These are phyloP conservation scores for Pseudoneurospora amorphoporcata DNA, from an alignment of 495 filamentous ascomycete genomes.

Conservation along the genomic window DNA sequence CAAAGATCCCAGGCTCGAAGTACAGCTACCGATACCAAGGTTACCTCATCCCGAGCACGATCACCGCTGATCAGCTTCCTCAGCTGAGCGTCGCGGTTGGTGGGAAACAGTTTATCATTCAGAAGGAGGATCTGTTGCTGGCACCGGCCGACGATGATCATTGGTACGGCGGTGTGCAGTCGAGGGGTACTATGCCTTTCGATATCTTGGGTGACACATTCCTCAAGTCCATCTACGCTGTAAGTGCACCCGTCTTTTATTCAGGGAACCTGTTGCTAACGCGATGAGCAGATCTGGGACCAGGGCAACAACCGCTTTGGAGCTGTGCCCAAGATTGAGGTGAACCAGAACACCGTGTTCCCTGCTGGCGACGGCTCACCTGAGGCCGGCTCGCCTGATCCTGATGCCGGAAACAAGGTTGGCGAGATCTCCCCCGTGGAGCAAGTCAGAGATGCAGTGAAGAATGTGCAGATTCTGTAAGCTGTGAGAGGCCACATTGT, in stretches of 20 bases:
- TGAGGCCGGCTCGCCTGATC: conserved; percentile 1
- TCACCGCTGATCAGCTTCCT: conserved; percentile 50
- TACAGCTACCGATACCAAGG: conserved; percentile 59
- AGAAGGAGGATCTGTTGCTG: conserved; percentile 64
- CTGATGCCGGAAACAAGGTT: background rate
- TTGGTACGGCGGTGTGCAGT: conserved; percentile 69
- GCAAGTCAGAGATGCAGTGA: background rate
- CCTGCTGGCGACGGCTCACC: conserved; percentile 10
- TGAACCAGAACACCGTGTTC: conserved; percentile 37
- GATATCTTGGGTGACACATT: conserved; percentile 70
- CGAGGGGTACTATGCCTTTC: conserved; percentile 51
- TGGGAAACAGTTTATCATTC: conserved; percentile 51
- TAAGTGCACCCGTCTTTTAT: conserved; percentile 30
- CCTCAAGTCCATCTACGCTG: conserved; percentile 65
- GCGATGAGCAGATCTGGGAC: conserved; percentile 53
- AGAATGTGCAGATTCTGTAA: background rate
- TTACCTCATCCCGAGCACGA: conserved; percentile 52
- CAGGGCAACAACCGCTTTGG: conserved; percentile 63
- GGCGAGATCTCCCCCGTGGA: background rate
- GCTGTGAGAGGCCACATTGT: background rate
- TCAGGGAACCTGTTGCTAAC: background rate
- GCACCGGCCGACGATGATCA: conserved; percentile 45
- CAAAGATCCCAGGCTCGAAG: conserved; percentile 53
- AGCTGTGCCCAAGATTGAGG: conserved; percentile 53
- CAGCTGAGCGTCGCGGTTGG: conserved; percentile 60